Percentiles rank a stretch among this genome's conserved stretches.
Conservation (phyloP, 495 filamentous ascomycete genomes). For the Lophiotrema nucula region DNA sequence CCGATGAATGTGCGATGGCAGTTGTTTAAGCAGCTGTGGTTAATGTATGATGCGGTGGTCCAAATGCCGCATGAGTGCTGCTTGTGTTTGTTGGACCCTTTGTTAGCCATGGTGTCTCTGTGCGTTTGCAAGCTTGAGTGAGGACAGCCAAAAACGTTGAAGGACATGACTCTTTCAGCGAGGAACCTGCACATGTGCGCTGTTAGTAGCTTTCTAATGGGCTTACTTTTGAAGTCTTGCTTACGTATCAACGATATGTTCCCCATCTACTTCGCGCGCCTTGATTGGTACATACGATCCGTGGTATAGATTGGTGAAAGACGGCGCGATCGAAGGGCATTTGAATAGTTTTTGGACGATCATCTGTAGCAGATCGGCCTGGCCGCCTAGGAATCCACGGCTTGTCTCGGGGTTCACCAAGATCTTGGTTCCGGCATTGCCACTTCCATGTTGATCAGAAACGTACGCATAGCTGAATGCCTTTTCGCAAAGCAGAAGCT, state of each 20-base stretch:
- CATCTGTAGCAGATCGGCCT: constrained; percentile 42
- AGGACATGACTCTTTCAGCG: constrained; percentile 46
- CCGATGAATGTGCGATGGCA: constrained; percentile 53
- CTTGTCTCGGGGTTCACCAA: constrained; percentile 42
- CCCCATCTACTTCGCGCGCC: constrained; percentile 44
- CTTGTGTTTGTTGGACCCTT: not conserved
- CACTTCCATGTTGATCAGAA: constrained; percentile 15
- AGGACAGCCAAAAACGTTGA: constrained; percentile 53
- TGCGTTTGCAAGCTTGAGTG: not conserved
- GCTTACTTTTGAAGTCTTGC: constrained; percentile 16
- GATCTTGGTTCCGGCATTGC: constrained; percentile 18
- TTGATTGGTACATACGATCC: constrained; percentile 42
- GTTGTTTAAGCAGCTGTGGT: constrained; percentile 55
- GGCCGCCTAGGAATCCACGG: constrained; percentile 34
- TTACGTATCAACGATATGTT: constrained; percentile 54
- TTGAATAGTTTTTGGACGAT: constrained; percentile 47
- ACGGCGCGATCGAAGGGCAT: constrained; percentile 49
- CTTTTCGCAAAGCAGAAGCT: constrained; percentile 57
- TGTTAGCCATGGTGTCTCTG: constrained; percentile 6
- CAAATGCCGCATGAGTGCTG: constrained; percentile 48
- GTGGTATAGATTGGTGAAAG: constrained; percentile 46
- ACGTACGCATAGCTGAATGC: constrained; percentile 47
- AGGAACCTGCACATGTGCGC: constrained; percentile 40
- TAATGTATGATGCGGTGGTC: constrained; percentile 53
- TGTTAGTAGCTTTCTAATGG: not conserved